Percentiles rank a stretch among this genome's conserved stretches.
Conservation (phyloP, 2,329 filamentous ascomycete species). For the Paecilomyces dactylethromorphus region DNA sequence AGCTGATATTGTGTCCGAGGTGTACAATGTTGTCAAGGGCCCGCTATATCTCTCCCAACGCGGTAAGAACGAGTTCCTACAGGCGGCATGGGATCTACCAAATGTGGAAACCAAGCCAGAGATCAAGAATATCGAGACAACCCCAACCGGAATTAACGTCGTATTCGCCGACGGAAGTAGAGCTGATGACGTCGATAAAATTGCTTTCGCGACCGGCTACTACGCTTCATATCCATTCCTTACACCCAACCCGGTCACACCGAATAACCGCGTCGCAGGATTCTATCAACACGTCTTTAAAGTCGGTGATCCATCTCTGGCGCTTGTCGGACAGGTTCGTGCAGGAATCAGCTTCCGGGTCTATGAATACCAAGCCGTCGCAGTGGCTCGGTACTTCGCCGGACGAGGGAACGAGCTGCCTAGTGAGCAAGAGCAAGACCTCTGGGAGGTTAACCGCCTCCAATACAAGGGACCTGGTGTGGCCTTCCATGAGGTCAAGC, state of each 20-base stretch:
- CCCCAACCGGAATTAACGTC: constrained; percentile 1
- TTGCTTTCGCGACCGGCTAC: constrained; percentile 27
- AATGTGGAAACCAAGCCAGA: constrained; percentile 15
- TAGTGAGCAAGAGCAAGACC: constrained; percentile 12
- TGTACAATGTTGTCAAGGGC: constrained; percentile 15
- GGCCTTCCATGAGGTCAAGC: constrained; percentile 17
- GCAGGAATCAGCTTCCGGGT: constrained; percentile 22
- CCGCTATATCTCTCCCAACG: constrained; percentile 15
- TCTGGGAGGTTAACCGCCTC: constrained; percentile 19
- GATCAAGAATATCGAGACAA: constrained; percentile 7
- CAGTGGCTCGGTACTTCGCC: constrained; percentile 21
- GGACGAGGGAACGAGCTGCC: constrained; percentile 14
- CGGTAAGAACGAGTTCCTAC: constrained; percentile 12
- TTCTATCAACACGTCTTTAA: constrained; percentile 27
- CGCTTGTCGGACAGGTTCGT: constrained; percentile 21
- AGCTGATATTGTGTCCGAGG: constrained; percentile 19
- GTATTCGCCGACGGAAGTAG: constrained; percentile 15
- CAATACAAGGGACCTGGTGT: constrained; percentile 13
- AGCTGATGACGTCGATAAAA: constrained; percentile 14
- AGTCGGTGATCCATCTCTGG: constrained; percentile 20
- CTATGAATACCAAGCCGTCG: constrained; percentile 25
- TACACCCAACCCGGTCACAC: constrained; percentile 12
- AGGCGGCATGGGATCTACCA: constrained; percentile 16
- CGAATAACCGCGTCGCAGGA: constrained; percentile 17
- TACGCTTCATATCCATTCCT: constrained; percentile 23